Evolutionary conservation across 2,329 filamentous ascomycete species (phyloP), one percentile per base, ranked within the genome.

Genomic region (Penicillium sp.): DNA sequence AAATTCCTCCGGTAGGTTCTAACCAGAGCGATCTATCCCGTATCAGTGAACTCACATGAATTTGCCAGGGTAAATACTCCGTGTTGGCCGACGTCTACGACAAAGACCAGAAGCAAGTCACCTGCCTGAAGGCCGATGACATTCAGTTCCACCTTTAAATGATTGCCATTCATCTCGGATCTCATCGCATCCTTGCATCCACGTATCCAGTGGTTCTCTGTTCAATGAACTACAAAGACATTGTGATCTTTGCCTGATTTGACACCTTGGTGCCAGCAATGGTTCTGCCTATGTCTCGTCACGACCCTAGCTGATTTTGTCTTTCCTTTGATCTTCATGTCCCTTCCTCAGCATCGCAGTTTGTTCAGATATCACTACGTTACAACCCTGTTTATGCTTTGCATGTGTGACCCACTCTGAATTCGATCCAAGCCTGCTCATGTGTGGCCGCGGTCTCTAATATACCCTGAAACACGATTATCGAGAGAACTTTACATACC

Each of bases 1-100:
- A 95, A 72, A 93, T 97, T 58, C 92, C 92, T 68, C 87, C 89
- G 52, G 91, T 95, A 81, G 63, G 88, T 80, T 43, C 44, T 38
- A 15, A 13, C 3, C n/a, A 3, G 23, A n/a, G 8, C 23, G 23
- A 40, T 4, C n/a, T 15, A 15, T 20, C 6, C 24, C 12, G 1
- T 0, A n/a, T 12, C 13, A 28, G 12, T 12, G 8, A 41, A 24
- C 50, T 61, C 44, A 56, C 35, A 47, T 20, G 46, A 18, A 44
- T 33, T 41, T 4, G 23, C 18, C 57, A 93, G 89, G 93, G 91
- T 67, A 91, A 83, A 66, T 98, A 96, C 79, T 87, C 81, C 15
- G 93, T 98, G 31, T 74, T 85, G 33, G 93, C 92, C 37, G 88
- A 97, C 66, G 92, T 95, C 42, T 86, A 82, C 72, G 89, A 82